A percentile compares a stretch with the other conserved stretches of the same genome.
Evolutionary conservation across 345 rosid genomes (phyloP).

Genomic region (Geranium brycei): DNA sequence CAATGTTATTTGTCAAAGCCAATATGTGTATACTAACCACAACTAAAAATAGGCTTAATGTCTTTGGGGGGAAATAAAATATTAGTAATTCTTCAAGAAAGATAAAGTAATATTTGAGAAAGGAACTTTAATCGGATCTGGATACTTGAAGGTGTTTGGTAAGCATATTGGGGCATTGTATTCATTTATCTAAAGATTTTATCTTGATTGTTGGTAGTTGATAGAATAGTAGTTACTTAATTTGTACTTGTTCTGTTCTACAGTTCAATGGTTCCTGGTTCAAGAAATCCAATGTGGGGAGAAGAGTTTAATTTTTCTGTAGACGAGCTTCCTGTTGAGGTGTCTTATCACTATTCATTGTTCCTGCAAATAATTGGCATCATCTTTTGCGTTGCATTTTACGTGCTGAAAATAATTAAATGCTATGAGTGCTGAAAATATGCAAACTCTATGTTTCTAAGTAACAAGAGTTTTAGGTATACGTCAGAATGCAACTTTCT

Average conservation of each 20-base stretch:
- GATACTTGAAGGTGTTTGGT: not conserved
- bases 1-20: not conserved
- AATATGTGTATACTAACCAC: not conserved
- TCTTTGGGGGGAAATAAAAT: not conserved
- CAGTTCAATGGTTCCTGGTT: conserved; percentile 97
- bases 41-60: not conserved
- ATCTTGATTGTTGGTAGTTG: no score
- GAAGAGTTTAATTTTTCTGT: conserved; percentile 89
- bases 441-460: no score
- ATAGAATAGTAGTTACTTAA: not conserved
- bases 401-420: no score
- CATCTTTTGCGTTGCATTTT: no score
- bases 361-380: not conserved
- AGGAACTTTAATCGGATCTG: not conserved
- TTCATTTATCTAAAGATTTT: no score
- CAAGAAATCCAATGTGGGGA: conserved; percentile 99
- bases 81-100: not conserved
- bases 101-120: not conserved
- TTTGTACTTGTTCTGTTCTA: conserved; percentile 15
- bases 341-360: conserved; percentile 11
- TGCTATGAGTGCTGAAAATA: no score
- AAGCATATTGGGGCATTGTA: no score
- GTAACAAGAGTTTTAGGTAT: no score
- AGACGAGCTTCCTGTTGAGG: conserved; percentile 89
- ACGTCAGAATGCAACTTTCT: no score